These are phyloP conservation scores for Carex scoparia DNA, from an alignment of 176 grass and related monocot genomes.

Conservation along the genomic window DNA sequence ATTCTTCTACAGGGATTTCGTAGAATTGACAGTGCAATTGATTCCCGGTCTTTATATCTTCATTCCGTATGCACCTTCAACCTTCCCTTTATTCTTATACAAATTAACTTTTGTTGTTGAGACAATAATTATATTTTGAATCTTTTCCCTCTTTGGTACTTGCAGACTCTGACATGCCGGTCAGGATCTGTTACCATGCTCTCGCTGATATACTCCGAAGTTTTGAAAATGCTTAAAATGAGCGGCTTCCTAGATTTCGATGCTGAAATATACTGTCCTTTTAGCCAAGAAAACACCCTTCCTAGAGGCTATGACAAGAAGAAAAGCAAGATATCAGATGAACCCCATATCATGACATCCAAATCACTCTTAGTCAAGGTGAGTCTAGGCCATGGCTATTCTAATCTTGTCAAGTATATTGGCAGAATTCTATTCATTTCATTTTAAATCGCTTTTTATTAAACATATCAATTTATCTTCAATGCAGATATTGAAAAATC, in stretches of 20 bases:
- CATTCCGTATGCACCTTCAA: conserved; percentile 61
- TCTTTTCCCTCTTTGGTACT: conserved; percentile 15
- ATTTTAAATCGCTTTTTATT: background rate
- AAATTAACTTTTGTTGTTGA: background rate
- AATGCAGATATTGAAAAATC: conserved; percentile 65
- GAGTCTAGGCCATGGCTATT: conserved; percentile 4
- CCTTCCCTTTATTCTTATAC: background rate
- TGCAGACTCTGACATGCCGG: conserved; percentile 72
- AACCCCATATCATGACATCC: conserved; percentile 74
- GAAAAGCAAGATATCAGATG: conserved; percentile 50
- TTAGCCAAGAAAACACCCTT: conserved; percentile 39
- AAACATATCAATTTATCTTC: background rate
- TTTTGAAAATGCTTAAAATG: conserved; percentile 55
- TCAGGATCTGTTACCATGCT: conserved; percentile 74
- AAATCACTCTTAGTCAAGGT: conserved; percentile 72
- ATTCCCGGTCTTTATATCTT: conserved; percentile 70
- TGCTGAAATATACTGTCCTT: conserved; percentile 75
- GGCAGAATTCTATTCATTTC: background rate
- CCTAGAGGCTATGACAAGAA: conserved; percentile 86
- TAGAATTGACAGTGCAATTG: conserved; percentile 36
- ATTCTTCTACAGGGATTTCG: conserved; percentile 52
- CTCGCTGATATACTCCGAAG: conserved; percentile 85
- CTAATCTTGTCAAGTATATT: background rate
- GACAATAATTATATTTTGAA: background rate
- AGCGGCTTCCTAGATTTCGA: conserved; percentile 70